Percentiles rank a stretch among this genome's conserved stretches.
Conservation (phyloP, 148 eudicot species). For the Amaranthus hypochondriacus region DNA sequence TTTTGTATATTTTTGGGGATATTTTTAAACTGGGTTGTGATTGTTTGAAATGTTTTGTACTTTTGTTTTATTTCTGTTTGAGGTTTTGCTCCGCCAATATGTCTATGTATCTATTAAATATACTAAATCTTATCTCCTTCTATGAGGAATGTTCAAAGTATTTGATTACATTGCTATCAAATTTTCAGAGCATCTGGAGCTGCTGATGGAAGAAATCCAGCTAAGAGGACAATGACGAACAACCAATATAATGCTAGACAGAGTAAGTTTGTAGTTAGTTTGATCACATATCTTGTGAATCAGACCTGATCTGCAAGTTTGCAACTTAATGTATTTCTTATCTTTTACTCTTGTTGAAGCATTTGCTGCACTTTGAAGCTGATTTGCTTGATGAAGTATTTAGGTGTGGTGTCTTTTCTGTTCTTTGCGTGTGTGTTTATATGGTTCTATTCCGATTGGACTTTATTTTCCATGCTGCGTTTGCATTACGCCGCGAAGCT, state of each 20-base stretch:
- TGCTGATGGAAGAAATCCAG: conserved; percentile 58
- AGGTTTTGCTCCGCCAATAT: background rate
- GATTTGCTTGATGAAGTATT: background rate
- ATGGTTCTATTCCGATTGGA: too few relatives aligned
- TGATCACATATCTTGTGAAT: background rate
- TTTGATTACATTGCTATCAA: background rate
- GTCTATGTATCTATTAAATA: background rate
- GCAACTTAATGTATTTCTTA: background rate
- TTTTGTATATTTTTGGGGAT: too few relatives aligned
- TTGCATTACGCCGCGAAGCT: too few relatives aligned
- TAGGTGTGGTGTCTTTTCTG: too few relatives aligned
- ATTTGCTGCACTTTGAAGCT: background rate
- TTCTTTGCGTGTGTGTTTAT: background rate
- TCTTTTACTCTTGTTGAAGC: background rate
- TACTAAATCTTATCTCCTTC: background rate
- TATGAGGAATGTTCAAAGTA: background rate
- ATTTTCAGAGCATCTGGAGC: conserved; percentile 61
- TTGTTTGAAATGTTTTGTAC: too few relatives aligned
- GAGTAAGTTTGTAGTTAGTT: conserved; percentile 35
- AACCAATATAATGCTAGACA: conserved; percentile 43
- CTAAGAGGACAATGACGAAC: conserved; percentile 59
- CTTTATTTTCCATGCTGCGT: too few relatives aligned
- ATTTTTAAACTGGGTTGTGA: too few relatives aligned
- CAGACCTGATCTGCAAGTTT: background rate
- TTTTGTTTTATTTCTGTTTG: background rate